Base-by-base conservation (phyloP, 805 yeast species). In the Candida anglica region DNA sequence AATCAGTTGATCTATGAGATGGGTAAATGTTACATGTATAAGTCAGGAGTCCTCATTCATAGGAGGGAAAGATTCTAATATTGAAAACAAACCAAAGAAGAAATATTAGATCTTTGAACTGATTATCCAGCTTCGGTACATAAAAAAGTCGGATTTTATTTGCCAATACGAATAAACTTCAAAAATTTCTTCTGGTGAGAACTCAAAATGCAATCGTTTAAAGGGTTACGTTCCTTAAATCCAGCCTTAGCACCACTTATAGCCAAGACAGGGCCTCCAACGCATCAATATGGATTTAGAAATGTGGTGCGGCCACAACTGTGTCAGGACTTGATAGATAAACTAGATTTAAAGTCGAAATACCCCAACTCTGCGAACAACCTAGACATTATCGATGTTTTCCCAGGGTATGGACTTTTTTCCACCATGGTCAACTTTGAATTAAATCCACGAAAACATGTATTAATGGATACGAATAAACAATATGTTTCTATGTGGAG, bases 391-490 rank as follows among this genome's bases (percentile, higher is more conserved):
- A 48, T 83, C 5, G 89, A 83, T 42, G 61, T 77, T 8, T 77
- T 77, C 42, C 64, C 83, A 0, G 80, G 83, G 2, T 66, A 71
- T 20, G 78, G 84, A 4, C 59, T 79, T 2, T 75, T 81, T 45
- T 72, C 89, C 0, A 63, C 79, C 1, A 73, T 79, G 41, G 48
- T 89, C n/a, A 69, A 84, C 52, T 68, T 77, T 34, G 64, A 63
- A 19, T 57, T 82, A 10, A 58, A 71, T 25, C 96, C 96, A 0
- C 53, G 60, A 21, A 75, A 71, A 18, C 88, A 88, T 48, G 45
- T 82, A 0, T 41, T 86, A 3, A 59, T 86, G 53, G 93, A 85
- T 39, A 58, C 70, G 5, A 63, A 75, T 15, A 47, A 47, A 23
- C 49, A 37, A 5, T 46, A 50, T 28, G 43, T 46, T 15, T 37